Base-by-base conservation (phyloP, 371 early-diverging fungal species). In the Mucor piriformis region DNA sequence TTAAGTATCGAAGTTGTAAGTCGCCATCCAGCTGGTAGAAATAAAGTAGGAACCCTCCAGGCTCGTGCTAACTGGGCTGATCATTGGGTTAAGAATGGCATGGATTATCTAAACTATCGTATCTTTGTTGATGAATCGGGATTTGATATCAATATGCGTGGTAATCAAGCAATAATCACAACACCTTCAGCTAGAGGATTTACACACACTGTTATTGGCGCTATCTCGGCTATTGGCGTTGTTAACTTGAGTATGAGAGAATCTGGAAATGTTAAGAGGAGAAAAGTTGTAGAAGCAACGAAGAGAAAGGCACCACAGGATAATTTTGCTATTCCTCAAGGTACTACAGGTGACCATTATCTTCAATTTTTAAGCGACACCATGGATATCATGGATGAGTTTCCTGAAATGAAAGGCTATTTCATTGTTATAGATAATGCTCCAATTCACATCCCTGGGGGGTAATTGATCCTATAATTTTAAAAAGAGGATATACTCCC, bases 121-220 rank as follows among this genome's bases (percentile, higher is more conserved):
- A 29, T 8, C 4, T 29, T 1, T 29, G 8, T 29, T 29, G 29
- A 29, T 29, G 29, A 29, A 8, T 29, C 29, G 2, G 56, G 50
- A 20, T 58, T 58, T 18, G 43, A 57, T 50, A 57, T 57, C 3
- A 60, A 60, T 60, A 60, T 44, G 60, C 32, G 54, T 3, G 57
- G 53, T 27, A 38, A 25, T 1, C 25, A 18, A 29, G 35, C 57
- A 18, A 18, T 52, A n/a, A 16, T 25, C 11, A 16, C 1, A 6
- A 51, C 54, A 18, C 33, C 54, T 20, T 44, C 52, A 29, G 20
- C 59, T 0, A 58, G 51, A 49, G 50, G 24, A 3, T 11, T 24
- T 6, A 49, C 49, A 3, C 49, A 48, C 13, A 57, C 50, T 24
- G 35, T 46, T 46, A 42, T 59, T 59, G 59, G 47, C 25, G 47